phyloP scores from a whole-genome alignment of 2,329 filamentous ascomycete species.

The Furcasterigmium sp. region DNA sequence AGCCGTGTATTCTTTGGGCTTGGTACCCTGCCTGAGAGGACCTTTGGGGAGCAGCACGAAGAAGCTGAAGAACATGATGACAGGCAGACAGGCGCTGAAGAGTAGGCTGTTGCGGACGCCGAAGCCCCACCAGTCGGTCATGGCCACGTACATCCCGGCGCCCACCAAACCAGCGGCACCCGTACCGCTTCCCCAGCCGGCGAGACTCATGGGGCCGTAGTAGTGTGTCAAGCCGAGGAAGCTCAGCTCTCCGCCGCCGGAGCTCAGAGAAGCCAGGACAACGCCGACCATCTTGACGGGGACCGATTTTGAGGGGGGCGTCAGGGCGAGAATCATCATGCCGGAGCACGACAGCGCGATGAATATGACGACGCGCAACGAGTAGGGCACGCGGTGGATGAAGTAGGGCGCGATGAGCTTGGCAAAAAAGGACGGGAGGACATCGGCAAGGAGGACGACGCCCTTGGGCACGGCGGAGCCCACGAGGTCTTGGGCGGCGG shows the following conservation, averaged over 20 bases:
- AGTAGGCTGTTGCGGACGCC: constrained; percentile 70
- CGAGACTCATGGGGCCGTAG: constrained; percentile 82
- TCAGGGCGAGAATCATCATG: constrained; percentile 85
- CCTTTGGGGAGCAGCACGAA: constrained; percentile 72
- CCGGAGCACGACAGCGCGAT: constrained; percentile 71
- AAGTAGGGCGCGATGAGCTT: constrained; percentile 92
- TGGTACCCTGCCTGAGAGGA: constrained; percentile 47
- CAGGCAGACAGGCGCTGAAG: constrained; percentile 71
- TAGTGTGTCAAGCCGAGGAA: constrained; percentile 90
- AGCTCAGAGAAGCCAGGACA: constrained; percentile 76
- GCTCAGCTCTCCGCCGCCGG: constrained; percentile 82
- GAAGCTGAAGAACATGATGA: constrained; percentile 80
- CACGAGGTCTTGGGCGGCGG: constrained; percentile 90
- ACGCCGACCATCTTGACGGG: constrained; percentile 76
- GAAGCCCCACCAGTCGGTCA: constrained; percentile 76
- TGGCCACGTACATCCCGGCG: constrained; percentile 78
- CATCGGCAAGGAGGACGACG: constrained; percentile 87
- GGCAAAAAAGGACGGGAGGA: constrained; percentile 81
- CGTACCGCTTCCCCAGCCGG: constrained; percentile 88
- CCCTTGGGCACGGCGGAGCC: constrained; percentile 86
- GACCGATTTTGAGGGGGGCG: constrained; percentile 61
- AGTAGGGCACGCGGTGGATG: constrained; percentile 82
- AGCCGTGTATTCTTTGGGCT: constrained; percentile 47
- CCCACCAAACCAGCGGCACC: constrained; percentile 84
- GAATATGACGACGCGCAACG: constrained; percentile 67